Conservation (phyloP, 2,329 filamentous ascomycete genomes). For the Cucurbitaria berberidis region DNA sequence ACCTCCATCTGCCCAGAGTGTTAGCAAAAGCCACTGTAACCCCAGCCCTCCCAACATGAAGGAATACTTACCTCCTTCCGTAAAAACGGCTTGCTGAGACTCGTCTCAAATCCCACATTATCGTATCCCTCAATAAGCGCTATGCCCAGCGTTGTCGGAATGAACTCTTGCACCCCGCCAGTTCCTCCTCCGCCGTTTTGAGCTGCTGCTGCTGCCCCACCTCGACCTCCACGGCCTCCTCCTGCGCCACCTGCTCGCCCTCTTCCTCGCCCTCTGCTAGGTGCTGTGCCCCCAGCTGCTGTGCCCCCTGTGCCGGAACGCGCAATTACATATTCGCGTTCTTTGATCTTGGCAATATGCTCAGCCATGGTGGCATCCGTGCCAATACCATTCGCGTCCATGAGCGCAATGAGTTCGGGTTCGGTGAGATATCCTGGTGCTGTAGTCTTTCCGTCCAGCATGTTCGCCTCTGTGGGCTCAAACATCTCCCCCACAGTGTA, state of each 20-base stretch:
- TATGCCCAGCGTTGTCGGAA: constrained; percentile 89
- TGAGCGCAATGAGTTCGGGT: constrained; percentile 90
- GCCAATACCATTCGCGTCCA: constrained; percentile 98
- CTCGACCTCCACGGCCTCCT: constrained; percentile 53
- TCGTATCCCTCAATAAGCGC: constrained; percentile 95
- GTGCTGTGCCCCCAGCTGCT: constrained; percentile 46
- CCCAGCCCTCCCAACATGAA: constrained; percentile 3
- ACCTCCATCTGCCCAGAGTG: constrained; percentile 72
- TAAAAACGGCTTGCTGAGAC: constrained; percentile 92
- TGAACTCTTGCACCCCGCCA: constrained; percentile 77
- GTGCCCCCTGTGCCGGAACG: constrained; percentile 54
- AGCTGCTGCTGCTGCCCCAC: constrained; percentile 45
- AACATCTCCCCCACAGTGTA: constrained; percentile 83
- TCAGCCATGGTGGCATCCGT: constrained; percentile 99
- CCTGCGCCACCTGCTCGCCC: constrained; percentile 38
- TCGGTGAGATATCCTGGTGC: constrained; percentile 89
- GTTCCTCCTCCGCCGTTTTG: constrained; percentile 51
- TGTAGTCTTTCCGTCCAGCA: constrained; percentile 88
- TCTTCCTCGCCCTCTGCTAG: constrained; percentile 54
- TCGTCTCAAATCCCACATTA: constrained; percentile 89
- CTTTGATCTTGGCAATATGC: constrained; percentile 94
- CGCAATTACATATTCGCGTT: constrained; percentile 82
- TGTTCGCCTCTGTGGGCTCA: constrained; percentile 84
- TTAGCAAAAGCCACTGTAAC: constrained; percentile 14
- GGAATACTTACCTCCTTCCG: constrained; percentile 72